Percentiles rank a stretch among this genome's conserved stretches.
These are phyloP conservation scores for Aspergillus costaricaensis DNA, from an alignment of 2,329 filamentous ascomycete species.

Conservation along the genomic window DNA sequence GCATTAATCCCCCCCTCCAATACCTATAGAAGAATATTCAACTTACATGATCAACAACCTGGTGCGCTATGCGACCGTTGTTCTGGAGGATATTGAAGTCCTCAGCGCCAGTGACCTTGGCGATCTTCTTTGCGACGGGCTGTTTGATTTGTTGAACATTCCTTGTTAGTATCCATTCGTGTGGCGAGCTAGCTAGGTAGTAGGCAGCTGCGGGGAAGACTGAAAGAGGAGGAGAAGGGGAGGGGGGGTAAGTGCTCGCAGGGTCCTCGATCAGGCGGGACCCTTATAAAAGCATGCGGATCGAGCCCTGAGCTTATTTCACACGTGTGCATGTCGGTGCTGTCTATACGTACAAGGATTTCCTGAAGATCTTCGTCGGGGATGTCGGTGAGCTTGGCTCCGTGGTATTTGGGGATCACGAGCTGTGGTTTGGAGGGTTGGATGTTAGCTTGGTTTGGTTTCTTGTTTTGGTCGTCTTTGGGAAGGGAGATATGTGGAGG, in stretches of 20 bases:
- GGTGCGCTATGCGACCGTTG: slow-evolving; percentile 88
- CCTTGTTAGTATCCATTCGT: neutral
- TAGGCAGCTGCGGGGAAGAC: neutral
- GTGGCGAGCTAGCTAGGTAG: too few species aligned
- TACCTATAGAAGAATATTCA: neutral
- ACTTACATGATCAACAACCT: slow-evolving; percentile 86
- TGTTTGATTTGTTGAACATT: slow-evolving; percentile 31
- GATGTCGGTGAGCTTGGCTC: slow-evolving; percentile 86
- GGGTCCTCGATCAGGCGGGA: neutral
- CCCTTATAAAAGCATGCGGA: too few species aligned
- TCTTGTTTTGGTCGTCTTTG: too few species aligned
- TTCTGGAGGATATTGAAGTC: slow-evolving; percentile 97
- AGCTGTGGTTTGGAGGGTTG: slow-evolving; percentile 59
- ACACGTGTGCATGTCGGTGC: too few species aligned
- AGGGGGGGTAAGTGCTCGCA: neutral
- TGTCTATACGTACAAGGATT: slow-evolving; percentile 64
- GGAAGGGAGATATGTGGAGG: neutral
- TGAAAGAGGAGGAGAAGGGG: too few species aligned
- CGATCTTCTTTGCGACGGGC: slow-evolving; percentile 86
- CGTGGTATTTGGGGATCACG: slow-evolving; percentile 93
- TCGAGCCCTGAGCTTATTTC: too few species aligned
- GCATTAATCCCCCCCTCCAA: neutral
- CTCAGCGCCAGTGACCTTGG: slow-evolving; percentile 69
- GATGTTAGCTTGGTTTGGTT: slow-evolving; percentile 14
- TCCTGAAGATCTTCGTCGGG: slow-evolving; percentile 85